Evolutionary conservation across 768 basidiomycete genomes (phyloP).

Genomic region (Sistotremastrum suecicum): DNA sequence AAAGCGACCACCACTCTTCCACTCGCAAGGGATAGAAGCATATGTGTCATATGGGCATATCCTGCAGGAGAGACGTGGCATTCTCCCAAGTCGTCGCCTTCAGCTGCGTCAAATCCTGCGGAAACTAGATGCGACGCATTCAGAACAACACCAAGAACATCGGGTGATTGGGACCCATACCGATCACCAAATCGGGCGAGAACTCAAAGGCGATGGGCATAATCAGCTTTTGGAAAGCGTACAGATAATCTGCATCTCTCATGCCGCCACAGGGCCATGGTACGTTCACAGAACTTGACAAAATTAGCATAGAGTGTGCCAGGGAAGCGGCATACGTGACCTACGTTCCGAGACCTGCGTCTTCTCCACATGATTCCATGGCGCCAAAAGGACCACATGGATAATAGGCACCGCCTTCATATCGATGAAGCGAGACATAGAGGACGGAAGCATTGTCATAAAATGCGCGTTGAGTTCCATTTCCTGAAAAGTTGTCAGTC

Average conservation of each 20-base stretch:
- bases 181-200: slow-evolving; percentile 88
- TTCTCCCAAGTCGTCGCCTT: slow-evolving; percentile 83
- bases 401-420: slow-evolving; percentile 85
- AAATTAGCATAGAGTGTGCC: slow-evolving; percentile 1
- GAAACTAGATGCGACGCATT: slow-evolving; percentile 46
- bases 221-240: slow-evolving; percentile 89
- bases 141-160: not conserved
- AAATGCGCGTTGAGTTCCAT: slow-evolving; percentile 94
- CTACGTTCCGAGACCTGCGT: slow-evolving; percentile 74
- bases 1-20: slow-evolving; percentile 87
- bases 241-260: slow-evolving; percentile 90
- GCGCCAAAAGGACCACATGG: slow-evolving; percentile 86
- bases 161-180: slow-evolving; percentile 30
- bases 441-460: slow-evolving; percentile 84
- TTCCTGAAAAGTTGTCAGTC: slow-evolving; percentile 37
- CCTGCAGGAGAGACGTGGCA: slow-evolving; percentile 85
- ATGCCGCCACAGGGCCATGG: slow-evolving; percentile 86
- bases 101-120: slow-evolving; percentile 94
- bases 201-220: slow-evolving; percentile 98
- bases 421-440: slow-evolving; percentile 91
- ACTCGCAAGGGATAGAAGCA: slow-evolving; percentile 77
- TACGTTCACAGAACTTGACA: slow-evolving; percentile 79
- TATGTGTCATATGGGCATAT: slow-evolving; percentile 98
- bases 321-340: slow-evolving; percentile 15
- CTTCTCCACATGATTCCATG: slow-evolving; percentile 76